phyloP scores from a whole-genome alignment of 1,284 basidiomycete genomes.

The Coniferiporia weirii region DNA sequence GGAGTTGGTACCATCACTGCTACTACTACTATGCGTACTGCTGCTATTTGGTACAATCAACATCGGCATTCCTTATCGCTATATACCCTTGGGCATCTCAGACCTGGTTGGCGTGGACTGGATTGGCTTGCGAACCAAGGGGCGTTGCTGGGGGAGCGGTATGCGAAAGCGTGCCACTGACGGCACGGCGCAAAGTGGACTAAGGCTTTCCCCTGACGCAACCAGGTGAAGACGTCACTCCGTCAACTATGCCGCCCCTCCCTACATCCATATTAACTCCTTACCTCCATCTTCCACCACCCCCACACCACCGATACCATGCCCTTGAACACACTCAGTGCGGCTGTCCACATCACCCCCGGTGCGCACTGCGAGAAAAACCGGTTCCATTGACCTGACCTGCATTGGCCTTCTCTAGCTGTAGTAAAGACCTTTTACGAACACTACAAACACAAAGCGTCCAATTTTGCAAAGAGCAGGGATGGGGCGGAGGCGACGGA shows the following conservation, averaged over 20 bases:
- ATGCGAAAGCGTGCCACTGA: too few relatives aligned
- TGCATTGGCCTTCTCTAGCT: conserved; percentile 23
- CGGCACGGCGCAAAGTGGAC: too few relatives aligned
- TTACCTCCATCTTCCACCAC: background rate
- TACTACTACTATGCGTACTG: too few relatives aligned
- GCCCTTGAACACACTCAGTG: conserved; percentile 48
- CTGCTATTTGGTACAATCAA: too few relatives aligned
- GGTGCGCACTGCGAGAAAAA: conserved; percentile 26
- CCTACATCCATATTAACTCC: background rate
- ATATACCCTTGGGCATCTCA: too few relatives aligned
- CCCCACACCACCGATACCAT: conserved; percentile 25
- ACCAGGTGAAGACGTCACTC: too few relatives aligned
- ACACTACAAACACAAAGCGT: conserved; percentile 48
- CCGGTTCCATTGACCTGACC: background rate
- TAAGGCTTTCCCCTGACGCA: background rate
- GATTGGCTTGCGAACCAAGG: too few relatives aligned
- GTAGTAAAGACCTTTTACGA: conserved; percentile 56
- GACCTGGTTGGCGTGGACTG: too few relatives aligned
- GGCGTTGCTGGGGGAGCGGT: too few relatives aligned
- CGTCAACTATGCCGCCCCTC: background rate
- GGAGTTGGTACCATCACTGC: too few relatives aligned
- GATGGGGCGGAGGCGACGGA: conserved; percentile 42
- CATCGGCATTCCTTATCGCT: too few relatives aligned
- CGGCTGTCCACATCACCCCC: conserved; percentile 49
- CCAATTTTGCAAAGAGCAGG: conserved; percentile 35